phyloP scores from a whole-genome alignment of 768 basidiomycete species.

The Cystobasidium onofrii region DNA sequence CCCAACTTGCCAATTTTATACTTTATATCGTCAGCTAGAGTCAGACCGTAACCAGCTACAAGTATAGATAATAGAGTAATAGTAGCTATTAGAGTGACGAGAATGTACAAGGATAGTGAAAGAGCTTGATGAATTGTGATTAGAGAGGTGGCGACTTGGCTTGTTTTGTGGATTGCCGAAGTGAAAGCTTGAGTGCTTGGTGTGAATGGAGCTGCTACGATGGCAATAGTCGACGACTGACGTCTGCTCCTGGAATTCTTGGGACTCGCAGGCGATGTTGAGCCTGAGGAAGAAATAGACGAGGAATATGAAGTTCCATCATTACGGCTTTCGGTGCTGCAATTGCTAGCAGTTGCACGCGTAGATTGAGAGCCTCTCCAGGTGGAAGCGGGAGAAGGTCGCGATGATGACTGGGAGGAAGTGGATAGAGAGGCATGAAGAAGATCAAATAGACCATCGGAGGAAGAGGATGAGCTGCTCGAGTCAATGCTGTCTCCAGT shows the following conservation, averaged over 20 bases:
- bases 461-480: not conserved
- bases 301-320: not conserved
- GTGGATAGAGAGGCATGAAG: not conserved
- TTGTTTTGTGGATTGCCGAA: not conserved
- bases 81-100: not conserved
- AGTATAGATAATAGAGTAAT: not conserved
- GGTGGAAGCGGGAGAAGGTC: not conserved
- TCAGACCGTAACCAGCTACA: not conserved
- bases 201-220: not conserved
- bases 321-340: not conserved
- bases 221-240: not conserved
- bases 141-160: not conserved
- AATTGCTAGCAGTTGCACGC: not conserved
- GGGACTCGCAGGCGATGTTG: not conserved
- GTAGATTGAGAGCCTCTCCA: not conserved
- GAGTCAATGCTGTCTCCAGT: not conserved
- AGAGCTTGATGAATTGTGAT: constrained; percentile 9
- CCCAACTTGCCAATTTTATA: not conserved
- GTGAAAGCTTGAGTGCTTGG: not conserved
- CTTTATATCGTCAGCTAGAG: constrained; percentile 13
- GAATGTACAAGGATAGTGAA: constrained; percentile 1
- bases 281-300: not conserved
- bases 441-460: not conserved
- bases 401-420: not conserved
- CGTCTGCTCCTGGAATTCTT: not conserved